Evolutionary conservation across 73 alveolate species (phyloP), one percentile per base, ranked within the genome.

Genomic region (Durusdinium trenchii): DNA sequence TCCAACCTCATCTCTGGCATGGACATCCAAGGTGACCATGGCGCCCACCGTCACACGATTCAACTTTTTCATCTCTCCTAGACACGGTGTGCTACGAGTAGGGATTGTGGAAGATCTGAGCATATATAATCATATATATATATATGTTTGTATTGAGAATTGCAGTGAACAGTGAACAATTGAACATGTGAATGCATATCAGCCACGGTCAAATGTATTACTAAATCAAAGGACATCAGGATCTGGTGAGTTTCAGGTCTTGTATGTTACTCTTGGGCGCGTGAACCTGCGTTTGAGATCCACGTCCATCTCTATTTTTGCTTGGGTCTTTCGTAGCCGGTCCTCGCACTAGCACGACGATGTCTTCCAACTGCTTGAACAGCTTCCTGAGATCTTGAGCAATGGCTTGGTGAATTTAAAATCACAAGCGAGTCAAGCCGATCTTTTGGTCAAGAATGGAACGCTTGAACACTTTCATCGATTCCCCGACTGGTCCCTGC

Each of bases 21-120:
- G 99, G 54, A 99, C 99, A 99, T 99, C 99, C 69, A 99, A 99
- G 46, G 99, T 99, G 99, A 99, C 99, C 98, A 99, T 99, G 67
- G 99, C 99, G 84, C 99, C 99, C 78, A 99, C 99, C 20, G 99
- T 99, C 38, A 99, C 99, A 85, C 99, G 99, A 99, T 99, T 93
- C 92, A 94, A 94, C 95, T 99, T 99, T 60, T 99, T 99, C 95
- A 99, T 99, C 99, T 99, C 99, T 96, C 99, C 99, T 90, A 23
- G n/a, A 30, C 46, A 52, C 38, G 42, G 18, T 75, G 85, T 75
- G 54, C 36, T 2, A 32, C 35, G 7, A 60, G 30, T 23, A 73
- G 51, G 57, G 86, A 35, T 14, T 9, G 30, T 28, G 86, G 86
- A n/a, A 10, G 6, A 1, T 30, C 48, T 12, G 85, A 38, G 9